phyloP scores from a whole-genome alignment of 2,329 filamentous ascomycete genomes.

The Decorospora gaudefroyi region DNA sequence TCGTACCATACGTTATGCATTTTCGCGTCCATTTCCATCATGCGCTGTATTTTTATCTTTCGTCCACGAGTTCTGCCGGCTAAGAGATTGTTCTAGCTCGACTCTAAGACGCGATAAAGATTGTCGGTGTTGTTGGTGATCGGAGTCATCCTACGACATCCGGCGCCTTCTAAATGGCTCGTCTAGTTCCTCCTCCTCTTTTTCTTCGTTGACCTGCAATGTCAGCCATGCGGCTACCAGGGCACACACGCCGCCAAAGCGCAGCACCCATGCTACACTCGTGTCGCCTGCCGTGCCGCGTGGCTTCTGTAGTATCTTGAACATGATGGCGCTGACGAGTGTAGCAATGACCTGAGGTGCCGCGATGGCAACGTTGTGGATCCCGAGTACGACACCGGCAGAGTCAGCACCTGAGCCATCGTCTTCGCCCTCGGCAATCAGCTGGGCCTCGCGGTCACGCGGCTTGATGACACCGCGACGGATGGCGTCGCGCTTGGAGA shows the following conservation, averaged over 20 bases:
- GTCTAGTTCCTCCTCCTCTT: conserved; percentile 29
- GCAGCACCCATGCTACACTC: conserved; percentile 83
- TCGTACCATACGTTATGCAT: too few species aligned
- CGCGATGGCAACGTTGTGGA: conserved; percentile 94
- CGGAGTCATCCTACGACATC: conserved; percentile 27
- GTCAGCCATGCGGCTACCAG: conserved; percentile 77
- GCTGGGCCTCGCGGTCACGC: conserved; percentile 46
- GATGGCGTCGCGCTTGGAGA: conserved; percentile 77
- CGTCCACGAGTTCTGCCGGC: conserved; percentile 4
- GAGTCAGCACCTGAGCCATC: conserved; percentile 68
- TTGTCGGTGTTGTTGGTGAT: too few species aligned
- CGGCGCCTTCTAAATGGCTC: conserved; percentile 31
- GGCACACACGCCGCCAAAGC: conserved; percentile 80
- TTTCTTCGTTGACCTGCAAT: conserved; percentile 67
- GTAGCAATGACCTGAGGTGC: conserved; percentile 91
- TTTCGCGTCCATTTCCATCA: neutral
- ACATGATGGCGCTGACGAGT: conserved; percentile 79
- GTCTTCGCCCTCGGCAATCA: conserved; percentile 54
- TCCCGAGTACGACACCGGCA: conserved; percentile 86
- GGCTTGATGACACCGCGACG: conserved; percentile 56
- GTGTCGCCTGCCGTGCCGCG: conserved; percentile 82
- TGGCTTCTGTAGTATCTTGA: conserved; percentile 83
- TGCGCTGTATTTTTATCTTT: conserved; percentile 1
- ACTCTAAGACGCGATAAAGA: conserved; percentile 13
- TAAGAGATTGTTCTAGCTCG: conserved; percentile 18